Evolutionary conservation across 441 rosid genomes (phyloP), one percentile per base, ranked within the genome.

Genomic region (Erodium texanum): DNA sequence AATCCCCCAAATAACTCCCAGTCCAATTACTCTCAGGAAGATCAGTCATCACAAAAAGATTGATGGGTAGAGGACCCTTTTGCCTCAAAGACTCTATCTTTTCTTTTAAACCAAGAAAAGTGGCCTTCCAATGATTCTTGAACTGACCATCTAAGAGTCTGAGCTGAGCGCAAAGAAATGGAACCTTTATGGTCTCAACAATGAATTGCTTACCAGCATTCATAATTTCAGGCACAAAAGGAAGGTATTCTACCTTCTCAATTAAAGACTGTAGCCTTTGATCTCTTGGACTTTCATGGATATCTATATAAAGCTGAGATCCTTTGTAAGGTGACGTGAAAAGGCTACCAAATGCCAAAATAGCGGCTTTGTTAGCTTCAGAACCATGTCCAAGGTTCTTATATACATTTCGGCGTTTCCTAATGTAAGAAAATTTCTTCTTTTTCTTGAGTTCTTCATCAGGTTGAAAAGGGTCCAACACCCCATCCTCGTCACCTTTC

Each of bases 131-230:
- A 63, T 89, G 99, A 76, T 87, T 94, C 81, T 92, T 94, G 80
- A 92, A 94, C 82, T 92, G 97, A 9, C 98, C 99, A 71, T 94
- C 99, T 41, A 94, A 79, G 76, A 94, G 70, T 70, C 97, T 85
- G 52, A 94, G 95, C 82, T 92, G 97, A 0, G 90, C 93, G 75
- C 98, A 91, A 38, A 88, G 83, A 81, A 86, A 94, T 56, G 93
- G 91, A 12, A 73, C 85, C 75, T 82, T 88, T 62, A 87, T 87
- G 22, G 70, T 80, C 65, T 82, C 82, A 5, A 67, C 61, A 16
- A 87, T 85, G 77, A 81, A 88, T 70, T 76, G 80, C 84, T 87
- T 89, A 5, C 94, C 94, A 0, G 86, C 81, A 1, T 34, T 81
- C 77, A 83, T 73, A 43, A 94, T 80, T 85, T 85, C 93, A 23